A percentile compares a stretch with the other conserved stretches of the same genome.
Conservation (phyloP, 306 rosid genomes). For the Parietaria judaica region DNA sequence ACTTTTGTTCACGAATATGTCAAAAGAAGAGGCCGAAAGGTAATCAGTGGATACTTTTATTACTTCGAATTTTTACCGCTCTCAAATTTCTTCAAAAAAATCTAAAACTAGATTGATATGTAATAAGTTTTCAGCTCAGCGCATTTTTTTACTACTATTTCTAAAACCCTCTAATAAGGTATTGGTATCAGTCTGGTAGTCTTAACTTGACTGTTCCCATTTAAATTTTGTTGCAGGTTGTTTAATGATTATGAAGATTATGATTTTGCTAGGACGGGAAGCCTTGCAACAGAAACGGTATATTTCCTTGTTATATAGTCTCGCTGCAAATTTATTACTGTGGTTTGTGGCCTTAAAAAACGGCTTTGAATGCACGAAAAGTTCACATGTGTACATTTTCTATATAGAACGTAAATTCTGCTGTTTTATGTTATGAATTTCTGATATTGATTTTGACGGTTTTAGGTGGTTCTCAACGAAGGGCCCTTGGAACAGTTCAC, state of each 20-base stretch:
- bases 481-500: constrained; percentile 88
- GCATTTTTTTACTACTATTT: too few relatives aligned
- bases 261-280: constrained; percentile 90
- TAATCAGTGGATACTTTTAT: constrained; percentile 13
- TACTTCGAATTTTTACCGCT: not conserved
- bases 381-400: not conserved
- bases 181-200: not conserved
- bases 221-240: constrained; percentile 36
- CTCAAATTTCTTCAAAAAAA: not conserved
- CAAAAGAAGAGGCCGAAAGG: constrained; percentile 85
- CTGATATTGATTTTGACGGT: not conserved
- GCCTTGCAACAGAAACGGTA: constrained; percentile 64
- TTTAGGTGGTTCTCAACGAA: constrained; percentile 85
- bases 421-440: not conserved
- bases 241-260: constrained; percentile 71
- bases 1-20: constrained; percentile 57
- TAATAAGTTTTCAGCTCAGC: not conserved
- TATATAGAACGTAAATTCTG: not conserved
- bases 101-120: not conserved
- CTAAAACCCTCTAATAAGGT: not conserved
- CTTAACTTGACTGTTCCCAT: not conserved
- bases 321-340: not conserved
- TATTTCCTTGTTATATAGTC: not conserved
- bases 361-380: too few relatives aligned
- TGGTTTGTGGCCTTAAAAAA: too few relatives aligned